Evolutionary conservation across 2,329 filamentous ascomycete genomes (phyloP), one percentile per base, ranked within the genome.

Genomic region (Aspergillus tubingensis): DNA sequence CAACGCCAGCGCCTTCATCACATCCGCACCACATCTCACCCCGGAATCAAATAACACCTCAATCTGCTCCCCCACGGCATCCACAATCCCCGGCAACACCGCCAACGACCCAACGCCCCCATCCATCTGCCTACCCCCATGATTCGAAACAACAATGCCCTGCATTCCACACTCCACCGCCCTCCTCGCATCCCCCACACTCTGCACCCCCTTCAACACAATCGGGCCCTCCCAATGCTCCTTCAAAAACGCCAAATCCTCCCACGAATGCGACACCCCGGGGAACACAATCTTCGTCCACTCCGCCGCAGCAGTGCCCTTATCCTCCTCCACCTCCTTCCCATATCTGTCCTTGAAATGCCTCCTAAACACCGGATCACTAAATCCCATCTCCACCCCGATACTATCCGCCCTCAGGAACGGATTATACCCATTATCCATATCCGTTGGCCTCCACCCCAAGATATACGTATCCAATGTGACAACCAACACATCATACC

Each of bases 401-500:
- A 84, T 75, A 4, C 63, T 61, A 25, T 69, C 67, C 11, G 58
- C 51, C 2, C 66, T 50, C 5, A 69, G 27, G 59, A 73, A 77
- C 13, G 74, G 73, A 5, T 73, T 68, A 67, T 85, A 89, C 2
- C 80, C 82, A 3, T 80, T 78, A 61, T 89, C 86, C 0, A 91
- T 80, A 67, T 91, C 88, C 0, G 78, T 79, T 0, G 88, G 88
- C 32, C 90, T 79, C 88, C 88, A 92, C 0, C 83, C 84, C 13
- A 92, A 79, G 11, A 82, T 82, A 70, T 86, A 90, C 0, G 88
- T 91, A 73, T 92, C 90, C 0, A 91, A 79, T 0, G 90, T 92
- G 0, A 92, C 86, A 5, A 92, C 84, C 0, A 91, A 79, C 0
- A 86, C 87, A 43, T 80, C 82, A 75, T 83, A 91, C 1, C 88